phyloP scores from a whole-genome alignment of 2,329 filamentous ascomycete species.

The Westerdykella aurantiaca region DNA sequence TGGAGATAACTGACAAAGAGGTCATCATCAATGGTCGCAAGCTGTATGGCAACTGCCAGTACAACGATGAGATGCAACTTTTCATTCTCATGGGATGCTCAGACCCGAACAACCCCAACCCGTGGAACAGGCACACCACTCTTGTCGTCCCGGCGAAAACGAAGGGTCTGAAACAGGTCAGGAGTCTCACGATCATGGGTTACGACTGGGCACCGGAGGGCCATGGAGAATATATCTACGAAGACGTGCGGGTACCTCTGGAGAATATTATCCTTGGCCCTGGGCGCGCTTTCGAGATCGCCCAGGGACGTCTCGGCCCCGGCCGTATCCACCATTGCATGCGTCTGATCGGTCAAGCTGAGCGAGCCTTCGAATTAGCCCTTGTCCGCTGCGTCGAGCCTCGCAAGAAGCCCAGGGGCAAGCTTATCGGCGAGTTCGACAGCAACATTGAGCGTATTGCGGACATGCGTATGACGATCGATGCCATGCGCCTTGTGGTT shows the following conservation, averaged over 20 bases:
- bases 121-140: constrained; percentile 39
- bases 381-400: constrained; percentile 36
- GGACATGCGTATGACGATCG: constrained; percentile 40
- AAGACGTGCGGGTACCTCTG: constrained; percentile 37
- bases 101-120: constrained; percentile 36
- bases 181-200: constrained; percentile 40
- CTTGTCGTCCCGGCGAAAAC: constrained; percentile 37
- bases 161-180: constrained; percentile 36
- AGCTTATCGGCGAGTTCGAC: constrained; percentile 39
- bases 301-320: constrained; percentile 39
- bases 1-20: constrained; percentile 35
- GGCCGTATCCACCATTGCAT: constrained; percentile 43
- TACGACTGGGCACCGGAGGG: constrained; percentile 42
- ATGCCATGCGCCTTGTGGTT: constrained; percentile 38
- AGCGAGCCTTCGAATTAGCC: constrained; percentile 40
- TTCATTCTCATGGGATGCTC: constrained; percentile 39
- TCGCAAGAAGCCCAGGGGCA: constrained; percentile 37
- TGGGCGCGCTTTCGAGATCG: constrained; percentile 41
- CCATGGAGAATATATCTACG: constrained; percentile 40
- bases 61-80: constrained; percentile 33
- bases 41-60: constrained; percentile 39
- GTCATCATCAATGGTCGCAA: constrained; percentile 41
- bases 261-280: constrained; percentile 41
- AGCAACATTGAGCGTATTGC: constrained; percentile 41
- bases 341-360: constrained; percentile 40